phyloP scores from a whole-genome alignment of 768 basidiomycete genomes.

The Suillus subaureus region DNA sequence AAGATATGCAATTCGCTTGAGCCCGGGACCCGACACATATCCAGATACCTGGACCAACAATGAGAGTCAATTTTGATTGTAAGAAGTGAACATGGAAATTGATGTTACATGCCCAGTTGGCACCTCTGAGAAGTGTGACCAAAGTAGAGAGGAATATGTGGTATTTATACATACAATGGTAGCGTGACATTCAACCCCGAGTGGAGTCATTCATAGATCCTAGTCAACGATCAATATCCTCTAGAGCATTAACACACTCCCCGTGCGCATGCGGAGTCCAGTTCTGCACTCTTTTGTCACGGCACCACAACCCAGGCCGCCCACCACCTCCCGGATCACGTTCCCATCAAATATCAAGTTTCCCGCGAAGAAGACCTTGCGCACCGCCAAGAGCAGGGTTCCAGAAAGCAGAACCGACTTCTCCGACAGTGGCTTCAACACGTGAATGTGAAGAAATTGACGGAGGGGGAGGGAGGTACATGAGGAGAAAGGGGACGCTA shows the following conservation, averaged over 20 bases:
- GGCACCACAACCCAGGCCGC: constrained; percentile 43
- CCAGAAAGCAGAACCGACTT: constrained; percentile 59
- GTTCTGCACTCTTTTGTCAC: constrained; percentile 27
- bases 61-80: too few species aligned
- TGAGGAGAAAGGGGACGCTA: constrained; percentile 73
- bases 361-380: constrained; percentile 57
- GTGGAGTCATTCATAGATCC: background rate
- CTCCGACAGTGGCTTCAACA: constrained; percentile 12
- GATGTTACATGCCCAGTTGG: background rate
- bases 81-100: background rate
- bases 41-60: too few species aligned
- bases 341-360: constrained; percentile 72
- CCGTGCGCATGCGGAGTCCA: constrained; percentile 20
- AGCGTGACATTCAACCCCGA: background rate
- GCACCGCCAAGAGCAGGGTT: constrained; percentile 65
- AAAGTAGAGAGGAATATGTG: background rate
- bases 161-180: background rate
- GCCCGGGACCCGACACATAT: too few species aligned
- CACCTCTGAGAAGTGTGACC: background rate
- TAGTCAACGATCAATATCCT: background rate
- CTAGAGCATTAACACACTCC: background rate
- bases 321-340: constrained; percentile 22
- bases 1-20: background rate
- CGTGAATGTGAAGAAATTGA: constrained; percentile 16
- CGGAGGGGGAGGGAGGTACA: constrained; percentile 62